Percentiles rank a stretch among this genome's conserved stretches.
Conservation (phyloP, 169 alveolate genomes). For the Eimeria brunetti region DNA sequence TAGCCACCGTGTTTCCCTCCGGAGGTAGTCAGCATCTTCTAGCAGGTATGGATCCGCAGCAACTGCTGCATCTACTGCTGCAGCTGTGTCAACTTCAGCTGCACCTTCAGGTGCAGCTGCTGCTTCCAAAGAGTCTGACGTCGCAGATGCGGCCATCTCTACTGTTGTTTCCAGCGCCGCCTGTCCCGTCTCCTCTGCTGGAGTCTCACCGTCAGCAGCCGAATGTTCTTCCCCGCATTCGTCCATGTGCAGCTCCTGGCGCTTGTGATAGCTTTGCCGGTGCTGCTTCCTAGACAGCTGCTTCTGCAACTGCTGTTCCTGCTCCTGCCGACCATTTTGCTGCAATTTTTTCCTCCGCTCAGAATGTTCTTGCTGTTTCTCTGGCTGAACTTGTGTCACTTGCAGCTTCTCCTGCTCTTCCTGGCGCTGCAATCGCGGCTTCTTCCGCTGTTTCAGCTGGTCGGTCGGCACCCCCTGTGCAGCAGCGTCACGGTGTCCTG, state of each 20-base stretch:
- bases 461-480: neutral
- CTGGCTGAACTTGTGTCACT: neutral
- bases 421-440: conserved; percentile 40
- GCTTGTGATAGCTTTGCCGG: neutral
- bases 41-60: conserved; percentile 91
- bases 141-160: neutral
- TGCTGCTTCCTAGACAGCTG: neutral
- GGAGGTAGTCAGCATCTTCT: conserved; percentile 90
- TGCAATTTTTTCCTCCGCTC: neutral
- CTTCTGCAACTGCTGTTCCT: neutral
- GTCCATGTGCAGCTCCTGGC: neutral
- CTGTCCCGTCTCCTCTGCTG: neutral
- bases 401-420: conserved; percentile 7
- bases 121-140: neutral
- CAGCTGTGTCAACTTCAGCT: neutral
- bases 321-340: neutral
- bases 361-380: neutral
- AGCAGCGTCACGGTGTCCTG: neutral
- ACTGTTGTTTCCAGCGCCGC: neutral
- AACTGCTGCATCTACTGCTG: conserved; percentile 63
- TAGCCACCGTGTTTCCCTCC: conserved; percentile 93
- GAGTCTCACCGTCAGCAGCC: neutral
- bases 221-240: neutral
- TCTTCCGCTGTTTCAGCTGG: conserved; percentile 21
- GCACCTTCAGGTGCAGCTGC: conserved; percentile 1